Conservation (phyloP, 2,329 filamentous ascomycete species). For the Laburnicola sp. region DNA sequence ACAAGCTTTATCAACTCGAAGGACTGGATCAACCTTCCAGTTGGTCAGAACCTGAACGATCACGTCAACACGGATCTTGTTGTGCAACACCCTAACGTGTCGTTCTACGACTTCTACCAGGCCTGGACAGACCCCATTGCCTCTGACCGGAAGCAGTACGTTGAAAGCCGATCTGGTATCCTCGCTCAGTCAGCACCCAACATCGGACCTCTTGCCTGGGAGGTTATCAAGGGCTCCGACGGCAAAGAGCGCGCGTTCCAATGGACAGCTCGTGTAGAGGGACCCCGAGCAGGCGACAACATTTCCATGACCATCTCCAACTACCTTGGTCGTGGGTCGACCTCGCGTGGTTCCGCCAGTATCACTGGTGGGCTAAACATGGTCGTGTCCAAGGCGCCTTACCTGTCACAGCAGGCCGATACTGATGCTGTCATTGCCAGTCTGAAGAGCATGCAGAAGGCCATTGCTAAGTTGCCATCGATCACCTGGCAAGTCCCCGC, state of each 20-base stretch:
- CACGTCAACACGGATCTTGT: slow-evolving; percentile 62
- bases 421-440: slow-evolving; percentile 65
- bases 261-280: slow-evolving; percentile 67
- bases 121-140: slow-evolving; percentile 56
- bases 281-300: slow-evolving; percentile 50
- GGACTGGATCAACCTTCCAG: slow-evolving; percentile 57
- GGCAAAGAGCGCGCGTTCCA: slow-evolving; percentile 66
- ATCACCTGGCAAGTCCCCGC: slow-evolving; percentile 61
- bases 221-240: slow-evolving; percentile 60
- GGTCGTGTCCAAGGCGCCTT: slow-evolving; percentile 62
- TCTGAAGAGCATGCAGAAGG: slow-evolving; percentile 62
- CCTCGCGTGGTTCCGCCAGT: slow-evolving; percentile 64
- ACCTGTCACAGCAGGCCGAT: slow-evolving; percentile 61
- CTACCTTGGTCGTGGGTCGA: slow-evolving; percentile 66
- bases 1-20: slow-evolving; percentile 48
- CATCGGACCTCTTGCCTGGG: slow-evolving; percentile 65
- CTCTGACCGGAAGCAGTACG: slow-evolving; percentile 47
- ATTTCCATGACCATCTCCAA: slow-evolving; percentile 49
- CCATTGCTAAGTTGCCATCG: slow-evolving; percentile 57
- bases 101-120: slow-evolving; percentile 67
- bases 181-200: slow-evolving; percentile 67
- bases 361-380: slow-evolving; percentile 63
- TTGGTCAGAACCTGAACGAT: slow-evolving; percentile 57
- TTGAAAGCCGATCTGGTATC: slow-evolving; percentile 59
- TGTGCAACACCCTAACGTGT: slow-evolving; percentile 55